Percentiles rank a stretch among this genome's conserved stretches.
These are phyloP conservation scores for Xanthoconium separans DNA, from an alignment of 1,284 basidiomycete genomes.

Conservation along the genomic window DNA sequence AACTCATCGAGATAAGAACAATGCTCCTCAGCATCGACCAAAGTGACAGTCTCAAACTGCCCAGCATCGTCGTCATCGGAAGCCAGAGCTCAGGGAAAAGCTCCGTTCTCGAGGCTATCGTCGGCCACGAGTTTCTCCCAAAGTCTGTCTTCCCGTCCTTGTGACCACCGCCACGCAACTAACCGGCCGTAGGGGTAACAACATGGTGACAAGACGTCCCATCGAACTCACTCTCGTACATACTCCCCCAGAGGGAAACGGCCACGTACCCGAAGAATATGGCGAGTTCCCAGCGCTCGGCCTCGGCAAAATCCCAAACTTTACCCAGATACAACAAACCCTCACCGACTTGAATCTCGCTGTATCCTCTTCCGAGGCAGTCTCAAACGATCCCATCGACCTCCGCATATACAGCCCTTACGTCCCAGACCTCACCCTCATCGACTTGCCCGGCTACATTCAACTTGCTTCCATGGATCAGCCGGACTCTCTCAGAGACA, in stretches of 20 bases:
- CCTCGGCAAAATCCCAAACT: slow-evolving; percentile 86
- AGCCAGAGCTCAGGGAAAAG: slow-evolving; percentile 99
- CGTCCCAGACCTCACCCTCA: slow-evolving; percentile 95
- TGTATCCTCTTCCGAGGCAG: slow-evolving; percentile 84
- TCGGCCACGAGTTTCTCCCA: slow-evolving; percentile 97
- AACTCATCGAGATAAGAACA: slow-evolving; percentile 94
- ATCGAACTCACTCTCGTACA: slow-evolving; percentile 98
- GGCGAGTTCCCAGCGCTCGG: slow-evolving; percentile 93
- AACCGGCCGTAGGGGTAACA: slow-evolving; percentile 74
- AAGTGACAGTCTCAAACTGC: slow-evolving; percentile 89
- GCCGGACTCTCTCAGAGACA: slow-evolving; percentile 92
- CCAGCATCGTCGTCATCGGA: slow-evolving; percentile 97
- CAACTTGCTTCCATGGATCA: slow-evolving; percentile 96
- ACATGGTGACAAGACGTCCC: slow-evolving; percentile 98
- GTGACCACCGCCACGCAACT: not conserved
- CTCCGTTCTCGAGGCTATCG: slow-evolving; percentile 95
- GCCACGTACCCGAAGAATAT: slow-evolving; percentile 75
- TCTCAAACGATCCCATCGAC: slow-evolving; percentile 95
- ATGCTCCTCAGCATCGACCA: slow-evolving; percentile 96
- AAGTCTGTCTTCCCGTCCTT: slow-evolving; percentile 62
- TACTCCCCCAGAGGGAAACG: slow-evolving; percentile 59
- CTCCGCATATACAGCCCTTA: slow-evolving; percentile 94
- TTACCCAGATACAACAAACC: slow-evolving; percentile 86
- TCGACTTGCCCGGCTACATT: slow-evolving; percentile 97
- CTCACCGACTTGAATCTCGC: slow-evolving; percentile 95